Evolutionary conservation across 2,329 filamentous ascomycete genomes (phyloP), one percentile per base, ranked within the genome.

Genomic region (Leptographium flavum): DNA sequence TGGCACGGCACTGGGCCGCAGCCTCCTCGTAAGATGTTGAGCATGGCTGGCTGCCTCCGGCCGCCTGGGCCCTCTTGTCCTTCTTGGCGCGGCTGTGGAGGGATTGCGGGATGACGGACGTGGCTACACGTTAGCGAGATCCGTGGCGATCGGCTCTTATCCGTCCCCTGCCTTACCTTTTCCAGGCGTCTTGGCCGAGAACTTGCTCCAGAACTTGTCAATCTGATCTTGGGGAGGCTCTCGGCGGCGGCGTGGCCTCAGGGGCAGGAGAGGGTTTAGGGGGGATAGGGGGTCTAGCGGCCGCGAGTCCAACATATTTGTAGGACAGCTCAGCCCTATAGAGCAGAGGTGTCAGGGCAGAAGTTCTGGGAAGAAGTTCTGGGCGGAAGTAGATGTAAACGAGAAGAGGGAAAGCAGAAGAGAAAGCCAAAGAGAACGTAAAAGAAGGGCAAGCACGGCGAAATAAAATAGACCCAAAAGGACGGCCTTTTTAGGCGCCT

Each of bases 191-290:
- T 80, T 83, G 43, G 79, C 77, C 14, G 72, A 80, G 53, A 87
- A 86, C 47, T 76, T 78, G 43, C 68, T 62, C 83, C 83, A 88
- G 57, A 87, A 87, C 49, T 81, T 73, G 52, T 84, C 74, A 46
- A 88, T 74, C 23, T 67, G 70, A 47, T 76, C 70, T 58, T 88
- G 83, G 5, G 42, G 33, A 2, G 6, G 17, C 8, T 8, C 11
- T 17, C n/a, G 13, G 5, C 39, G 38, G n/a, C 25, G 38, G 30
- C 5, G 21, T 8, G 35, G 21, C 19, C 19, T 19, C 19, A 23
- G 15, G 3, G 11, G 35, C 2, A 3, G 35, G 19, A 6, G 10
- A 21, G 33, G 7, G n/a, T n/a, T n/a, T n/a, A n/a, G n/a, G n/a
- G n/a, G n/a, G n/a, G n/a, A n/a, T n/a, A n/a, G n/a, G n/a, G n/a